Base-by-base conservation (phyloP, 176 grass and related monocot species). In the Cenchrus fungigraminus region DNA sequence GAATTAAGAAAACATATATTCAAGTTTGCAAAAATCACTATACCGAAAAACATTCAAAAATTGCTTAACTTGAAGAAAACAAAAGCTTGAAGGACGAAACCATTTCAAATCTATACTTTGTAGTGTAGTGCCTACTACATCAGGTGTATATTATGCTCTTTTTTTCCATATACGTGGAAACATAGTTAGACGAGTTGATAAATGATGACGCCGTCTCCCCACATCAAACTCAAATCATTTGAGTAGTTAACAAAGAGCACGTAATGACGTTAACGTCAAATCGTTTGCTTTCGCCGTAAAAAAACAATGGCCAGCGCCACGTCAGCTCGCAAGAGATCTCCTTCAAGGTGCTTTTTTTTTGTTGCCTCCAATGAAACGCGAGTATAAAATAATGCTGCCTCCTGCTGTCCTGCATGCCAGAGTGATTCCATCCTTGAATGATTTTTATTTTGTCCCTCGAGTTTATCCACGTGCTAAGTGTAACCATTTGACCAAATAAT, bases 161-260 rank as follows among this genome's bases (percentile, higher is more conserved):
- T 37, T 37, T 37, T 2, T 37, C 34, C 34, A 3, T 37, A 37
- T 3, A 37, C 34, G 34, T 37, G 34, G 3, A 37, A 37, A 37
- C 34, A 37, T 37, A 37, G 34, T 37, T 37, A 37, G 34, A 37
- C 34, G 34, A 37, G 34, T 37, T 37, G 34, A 37, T 37, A 37
- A 37, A 37, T 37, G 34, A 37, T 37, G 34, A 37, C 34, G 34
- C 3, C 34, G 34, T 37, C 34, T 22, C 58, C n/a, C 28, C 12
- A 78, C 9, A 42, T 13, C 16, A 58, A 46, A 1, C 6, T 8
- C 59, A 12, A 12, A 65, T 51, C 45, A 16, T 51, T 51, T 8
- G 67, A 60, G 43, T 78, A 43, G n/a, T 8, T 46, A 64, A 28
- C 68, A 58, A 49, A 49, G 42, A 60, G 40, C 53, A 82, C 68